These are phyloP conservation scores for Fusarium sp. DNA, from an alignment of 2,329 filamentous ascomycete genomes.

Conservation along the genomic window DNA sequence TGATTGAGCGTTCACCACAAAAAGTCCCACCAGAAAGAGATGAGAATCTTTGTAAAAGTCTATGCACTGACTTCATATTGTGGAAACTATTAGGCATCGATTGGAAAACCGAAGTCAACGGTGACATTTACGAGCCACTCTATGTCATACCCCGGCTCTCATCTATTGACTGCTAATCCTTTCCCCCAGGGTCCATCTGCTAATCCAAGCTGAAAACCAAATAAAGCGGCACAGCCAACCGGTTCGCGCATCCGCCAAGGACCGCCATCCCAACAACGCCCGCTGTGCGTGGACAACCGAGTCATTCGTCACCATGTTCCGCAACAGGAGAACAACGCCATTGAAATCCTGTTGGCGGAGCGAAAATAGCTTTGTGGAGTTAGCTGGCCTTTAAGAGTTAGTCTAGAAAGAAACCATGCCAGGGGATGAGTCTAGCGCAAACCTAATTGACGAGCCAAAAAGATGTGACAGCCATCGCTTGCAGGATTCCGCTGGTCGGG, in stretches of 20 bases:
- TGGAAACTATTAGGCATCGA: neutral
- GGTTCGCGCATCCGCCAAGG: slow-evolving; percentile 1
- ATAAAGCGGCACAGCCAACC: neutral
- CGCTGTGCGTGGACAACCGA: too few species aligned
- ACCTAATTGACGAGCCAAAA: slow-evolving; percentile 16
- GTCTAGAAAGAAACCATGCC: slow-evolving; percentile 7
- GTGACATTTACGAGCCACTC: slow-evolving; percentile 2
- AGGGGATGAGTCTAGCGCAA: slow-evolving; percentile 12
- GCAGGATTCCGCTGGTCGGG: neutral
- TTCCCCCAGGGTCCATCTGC: neutral
- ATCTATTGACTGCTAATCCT: neutral
- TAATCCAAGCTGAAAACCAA: neutral
- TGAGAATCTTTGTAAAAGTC: neutral
- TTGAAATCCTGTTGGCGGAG: slow-evolving; percentile 1
- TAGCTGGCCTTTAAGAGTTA: neutral
- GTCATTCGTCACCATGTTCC: neutral
- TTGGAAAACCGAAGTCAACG: neutral
- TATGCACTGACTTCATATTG: too few species aligned
- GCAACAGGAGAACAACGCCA: neutral
- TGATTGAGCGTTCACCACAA: too few species aligned
- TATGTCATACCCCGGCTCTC: neutral
- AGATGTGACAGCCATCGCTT: neutral
- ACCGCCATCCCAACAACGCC: neutral
- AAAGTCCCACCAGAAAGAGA: too few species aligned
- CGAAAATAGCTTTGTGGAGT: neutral